Percentiles rank a stretch among this genome's conserved stretches.
Evolutionary conservation across 2,329 filamentous ascomycete species (phyloP).

Genomic region (Drechslera avenae): DNA sequence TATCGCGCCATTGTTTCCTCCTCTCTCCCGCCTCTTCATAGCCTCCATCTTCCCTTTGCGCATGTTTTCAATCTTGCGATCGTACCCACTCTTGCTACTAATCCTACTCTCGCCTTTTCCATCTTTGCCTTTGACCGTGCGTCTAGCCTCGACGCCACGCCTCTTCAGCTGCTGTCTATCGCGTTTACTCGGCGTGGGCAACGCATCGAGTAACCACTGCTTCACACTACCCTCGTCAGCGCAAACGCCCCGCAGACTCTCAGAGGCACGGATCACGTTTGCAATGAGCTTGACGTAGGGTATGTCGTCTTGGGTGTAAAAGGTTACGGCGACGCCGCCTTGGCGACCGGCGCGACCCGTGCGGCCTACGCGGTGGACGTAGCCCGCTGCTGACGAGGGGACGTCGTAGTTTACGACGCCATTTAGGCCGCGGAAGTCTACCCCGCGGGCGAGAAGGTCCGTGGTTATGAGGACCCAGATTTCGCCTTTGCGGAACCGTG

Average conservation of each 20-base stretch:
- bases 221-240: conserved; percentile 56
- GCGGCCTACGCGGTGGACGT: conserved; percentile 90
- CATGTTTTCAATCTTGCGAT: conserved; percentile 71
- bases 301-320: conserved; percentile 95
- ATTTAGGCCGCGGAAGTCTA: conserved; percentile 94
- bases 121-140: conserved; percentile 44
- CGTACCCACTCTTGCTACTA: conserved; percentile 80
- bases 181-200: conserved; percentile 83
- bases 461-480: conserved; percentile 98
- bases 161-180: conserved; percentile 82
- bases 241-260: conserved; percentile 64
- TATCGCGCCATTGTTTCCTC: conserved; percentile 13
- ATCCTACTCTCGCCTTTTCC: conserved; percentile 62
- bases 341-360: conserved; percentile 87
- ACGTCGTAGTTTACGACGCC: conserved; percentile 98
- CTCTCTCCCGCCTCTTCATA: conserved; percentile 39
- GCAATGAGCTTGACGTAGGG: conserved; percentile 88
- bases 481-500: conserved; percentile 86
- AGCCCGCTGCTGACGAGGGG: conserved; percentile 84
- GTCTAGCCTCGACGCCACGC: conserved; percentile 76
- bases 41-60: conserved; percentile 56
- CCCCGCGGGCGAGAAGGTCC: conserved; percentile 85
- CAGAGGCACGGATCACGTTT: conserved; percentile 85
- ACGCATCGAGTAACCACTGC: conserved; percentile 80
- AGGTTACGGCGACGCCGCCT: conserved; percentile 87